A percentile compares a stretch with the other conserved stretches of the same genome.
phyloP scores from a whole-genome alignment of 257 asterid genomes.

The Handroanthus guayacan region DNA sequence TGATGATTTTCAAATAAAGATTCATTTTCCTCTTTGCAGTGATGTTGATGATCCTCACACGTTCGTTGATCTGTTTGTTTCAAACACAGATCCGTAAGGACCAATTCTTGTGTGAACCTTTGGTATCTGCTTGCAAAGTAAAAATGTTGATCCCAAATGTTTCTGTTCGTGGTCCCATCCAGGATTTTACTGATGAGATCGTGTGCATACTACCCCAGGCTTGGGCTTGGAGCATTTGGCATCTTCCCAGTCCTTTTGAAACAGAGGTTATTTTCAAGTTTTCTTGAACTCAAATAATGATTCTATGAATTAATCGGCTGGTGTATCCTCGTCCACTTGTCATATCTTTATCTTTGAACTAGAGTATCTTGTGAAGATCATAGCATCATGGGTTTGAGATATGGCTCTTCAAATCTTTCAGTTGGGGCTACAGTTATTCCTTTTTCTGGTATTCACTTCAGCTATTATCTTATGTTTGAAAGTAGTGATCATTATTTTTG shows the following conservation, averaged over 20 bases:
- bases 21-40: slow-evolving; percentile 50
- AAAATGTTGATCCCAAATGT: slow-evolving; percentile 29
- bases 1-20: slow-evolving; percentile 24
- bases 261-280: slow-evolving; percentile 58
- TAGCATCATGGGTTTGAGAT: slow-evolving; percentile 91
- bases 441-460: slow-evolving; percentile 55
- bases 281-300: slow-evolving; percentile 11
- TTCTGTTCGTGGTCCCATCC: slow-evolving; percentile 24
- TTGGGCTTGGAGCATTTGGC: slow-evolving; percentile 89
- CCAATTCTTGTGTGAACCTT: slow-evolving; percentile 30
- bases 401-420: slow-evolving; percentile 87
- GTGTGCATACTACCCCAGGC: slow-evolving; percentile 79
- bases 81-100: slow-evolving; percentile 89
- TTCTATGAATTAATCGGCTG: slow-evolving; percentile 22
- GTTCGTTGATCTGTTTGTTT: slow-evolving; percentile 75
- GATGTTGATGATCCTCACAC: slow-evolving; percentile 87
- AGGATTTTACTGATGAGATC: slow-evolving; percentile 79
- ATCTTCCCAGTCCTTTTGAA: slow-evolving; percentile 74
- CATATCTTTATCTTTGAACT: slow-evolving; percentile 43
- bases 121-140: slow-evolving; percentile 5
- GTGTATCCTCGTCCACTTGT: slow-evolving; percentile 25
- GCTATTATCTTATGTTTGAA: slow-evolving; percentile 26
- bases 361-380: slow-evolving; percentile 74
- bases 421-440: slow-evolving; percentile 84
- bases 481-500: not conserved